Conservation (phyloP, 1,139 yeast species). For the Saccharomycopsis hybrid region DNA sequence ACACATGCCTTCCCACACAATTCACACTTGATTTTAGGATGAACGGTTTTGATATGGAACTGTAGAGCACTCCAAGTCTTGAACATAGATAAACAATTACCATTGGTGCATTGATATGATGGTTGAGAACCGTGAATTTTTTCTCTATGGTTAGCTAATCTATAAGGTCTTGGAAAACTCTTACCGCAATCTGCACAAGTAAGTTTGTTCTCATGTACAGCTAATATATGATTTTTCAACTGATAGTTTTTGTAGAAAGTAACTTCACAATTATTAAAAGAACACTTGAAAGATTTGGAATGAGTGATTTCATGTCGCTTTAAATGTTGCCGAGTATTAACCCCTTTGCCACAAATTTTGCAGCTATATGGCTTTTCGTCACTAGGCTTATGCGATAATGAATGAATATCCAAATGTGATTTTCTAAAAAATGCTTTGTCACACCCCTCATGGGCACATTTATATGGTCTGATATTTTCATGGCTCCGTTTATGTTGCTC, state of each 20-base stretch:
- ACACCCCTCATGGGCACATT: constrained; percentile 51
- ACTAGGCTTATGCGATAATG: constrained; percentile 43
- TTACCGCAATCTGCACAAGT: constrained; percentile 55
- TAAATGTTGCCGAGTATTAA: constrained; percentile 74
- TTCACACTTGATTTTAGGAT: constrained; percentile 62
- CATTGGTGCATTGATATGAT: constrained; percentile 54
- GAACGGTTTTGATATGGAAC: constrained; percentile 63
- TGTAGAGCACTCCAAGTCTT: constrained; percentile 75
- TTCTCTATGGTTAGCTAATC: constrained; percentile 54
- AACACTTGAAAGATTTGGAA: constrained; percentile 61
- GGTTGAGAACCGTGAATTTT: constrained; percentile 53
- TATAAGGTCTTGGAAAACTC: constrained; percentile 51
- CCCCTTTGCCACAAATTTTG: constrained; percentile 73
- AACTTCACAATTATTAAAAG: constrained; percentile 54
- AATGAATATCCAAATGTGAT: constrained; percentile 73
- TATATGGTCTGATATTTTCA: constrained; percentile 71
- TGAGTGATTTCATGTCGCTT: constrained; percentile 78
- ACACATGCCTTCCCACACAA: constrained; percentile 70
- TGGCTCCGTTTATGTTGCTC: constrained; percentile 80
- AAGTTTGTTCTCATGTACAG: constrained; percentile 47
- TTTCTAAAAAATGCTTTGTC: constrained; percentile 62
- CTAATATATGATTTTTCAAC: constrained; percentile 61
- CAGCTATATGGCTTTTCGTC: constrained; percentile 68
- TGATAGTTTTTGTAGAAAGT: constrained; percentile 75
- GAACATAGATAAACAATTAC: constrained; percentile 55